Evolutionary conservation across 2,329 filamentous ascomycete species (phyloP).

Genomic region (Aspergillus japonicus): DNA sequence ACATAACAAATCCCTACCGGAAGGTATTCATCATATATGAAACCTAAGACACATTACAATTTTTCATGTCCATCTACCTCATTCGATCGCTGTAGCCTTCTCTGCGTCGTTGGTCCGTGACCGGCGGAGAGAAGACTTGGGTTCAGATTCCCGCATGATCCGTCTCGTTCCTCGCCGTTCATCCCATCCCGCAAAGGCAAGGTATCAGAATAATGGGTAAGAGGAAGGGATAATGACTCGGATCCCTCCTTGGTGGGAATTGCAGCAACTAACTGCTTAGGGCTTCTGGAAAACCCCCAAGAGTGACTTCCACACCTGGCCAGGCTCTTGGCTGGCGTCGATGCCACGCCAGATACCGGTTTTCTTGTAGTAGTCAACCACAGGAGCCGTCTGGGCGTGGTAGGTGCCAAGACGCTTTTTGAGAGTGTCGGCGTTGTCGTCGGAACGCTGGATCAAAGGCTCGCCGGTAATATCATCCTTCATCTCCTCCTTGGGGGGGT

Average conservation of each 20-base stretch:
- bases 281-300: conserved; percentile 75
- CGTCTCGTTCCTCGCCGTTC: neutral
- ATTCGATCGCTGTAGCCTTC: conserved; percentile 1
- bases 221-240: conserved; percentile 5
- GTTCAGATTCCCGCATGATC: neutral
- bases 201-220: conserved; percentile 2
- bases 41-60: conserved; percentile 16
- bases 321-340: conserved; percentile 93
- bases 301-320: conserved; percentile 92
- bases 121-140: neutral
- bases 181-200: neutral
- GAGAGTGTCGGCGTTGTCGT: conserved; percentile 94
- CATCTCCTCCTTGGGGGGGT: conserved; percentile 92
- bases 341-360: conserved; percentile 95
- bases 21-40: conserved; percentile 18
- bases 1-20: conserved; percentile 27
- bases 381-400: conserved; percentile 88
- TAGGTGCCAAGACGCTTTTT: conserved; percentile 94
- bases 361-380: conserved; percentile 95
- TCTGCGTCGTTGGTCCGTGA: neutral
- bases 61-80: neutral
- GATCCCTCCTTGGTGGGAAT: neutral
- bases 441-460: conserved; percentile 90
- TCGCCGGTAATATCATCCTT: conserved; percentile 96
- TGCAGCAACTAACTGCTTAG: conserved; percentile 23